Base-by-base conservation (phyloP, 2,329 filamentous ascomycete species). In the Aspergillus pseudoglaucus region DNA sequence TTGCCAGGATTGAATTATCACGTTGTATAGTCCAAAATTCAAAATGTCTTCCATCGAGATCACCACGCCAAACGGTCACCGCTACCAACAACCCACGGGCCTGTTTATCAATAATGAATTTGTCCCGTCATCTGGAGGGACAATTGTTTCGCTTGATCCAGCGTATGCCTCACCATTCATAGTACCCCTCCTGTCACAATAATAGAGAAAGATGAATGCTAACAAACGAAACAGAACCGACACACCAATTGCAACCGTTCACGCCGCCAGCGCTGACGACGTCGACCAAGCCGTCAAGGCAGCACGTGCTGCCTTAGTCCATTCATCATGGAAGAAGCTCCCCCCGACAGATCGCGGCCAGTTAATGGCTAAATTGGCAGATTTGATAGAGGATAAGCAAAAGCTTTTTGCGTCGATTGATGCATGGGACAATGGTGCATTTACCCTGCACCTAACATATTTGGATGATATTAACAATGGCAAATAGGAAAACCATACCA, bases 91-190 rank as follows among this genome's bases (percentile, higher is more conserved):
- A 71, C 86, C 87, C 2, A 75, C 80, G 40, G 88, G 88, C n/a
- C 76, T 91, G 7, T 90, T 90, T 69, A 89, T 90, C 72, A 86
- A 88, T 73, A 89, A 90, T 55, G 84, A 89, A 64, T 90, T 87
- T 65, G 82, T 88, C 45, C 75, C 81, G 59, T 80, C 83, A 47
- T 82, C 77, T 64, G 78, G 78, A 12, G 82, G 79, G 39, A 87
- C 77, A 56, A 77, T 90, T 46, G 72, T 77, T 10, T 78, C 80
- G 15, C 79, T 88, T 59, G 88, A 88, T 62, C 87, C 87, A 42
- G 79, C 79, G 68, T 70, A 60, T 49, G 25, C 4, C 9, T 10
- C 3, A 10, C 25, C 9, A 12, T 30, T 10, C 25, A 12, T 30
- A 5, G 5, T 12, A 20, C 67, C 62, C 2, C 30, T n/a, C 22